Evolutionary conservation across 208 protist genomes (phyloP).

Genomic region (Endotrypanum monterogeii): DNA sequence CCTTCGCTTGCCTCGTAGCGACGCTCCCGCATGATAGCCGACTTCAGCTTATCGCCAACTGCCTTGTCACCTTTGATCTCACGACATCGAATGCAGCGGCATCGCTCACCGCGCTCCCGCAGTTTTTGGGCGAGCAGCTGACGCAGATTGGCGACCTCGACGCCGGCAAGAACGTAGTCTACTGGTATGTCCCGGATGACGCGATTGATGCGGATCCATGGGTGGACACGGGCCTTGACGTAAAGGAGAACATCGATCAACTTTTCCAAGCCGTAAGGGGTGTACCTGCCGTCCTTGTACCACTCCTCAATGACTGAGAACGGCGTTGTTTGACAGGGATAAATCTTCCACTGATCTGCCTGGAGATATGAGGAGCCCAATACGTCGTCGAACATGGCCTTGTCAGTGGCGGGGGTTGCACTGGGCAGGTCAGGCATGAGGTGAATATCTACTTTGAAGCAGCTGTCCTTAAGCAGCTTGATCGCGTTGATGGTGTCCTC

Average conservation of each 20-base stretch:
- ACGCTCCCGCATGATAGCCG: conserved; percentile 57
- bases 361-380: conserved; percentile 96
- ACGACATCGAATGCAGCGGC: conserved; percentile 95
- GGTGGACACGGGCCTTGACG: conserved; percentile 95
- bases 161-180: conserved; percentile 96
- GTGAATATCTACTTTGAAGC: conserved; percentile 99
- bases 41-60: conserved; percentile 44
- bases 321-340: conserved; percentile 99
- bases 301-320: conserved; percentile 98
- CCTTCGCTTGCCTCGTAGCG: conserved; percentile 69
- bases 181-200: conserved; percentile 98
- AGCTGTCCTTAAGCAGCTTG: conserved; percentile 96
- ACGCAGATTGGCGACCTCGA: conserved; percentile 97
- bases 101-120: conserved; percentile 84
- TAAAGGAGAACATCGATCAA: conserved; percentile 95
- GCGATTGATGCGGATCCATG: conserved; percentile 99
- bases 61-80: conserved; percentile 85
- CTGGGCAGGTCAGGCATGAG: conserved; percentile 99
- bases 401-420: conserved; percentile 93
- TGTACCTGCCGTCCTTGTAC: conserved; percentile 95
- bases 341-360: conserved; percentile 98
- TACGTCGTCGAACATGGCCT: conserved; percentile 95
- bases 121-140: conserved; percentile 95
- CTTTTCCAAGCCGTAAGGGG: conserved; percentile 89
- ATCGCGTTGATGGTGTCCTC: conserved; percentile 94